Evolutionary conservation across 345 rosid species (phyloP).

Genomic region (Sisymbrium irio): DNA sequence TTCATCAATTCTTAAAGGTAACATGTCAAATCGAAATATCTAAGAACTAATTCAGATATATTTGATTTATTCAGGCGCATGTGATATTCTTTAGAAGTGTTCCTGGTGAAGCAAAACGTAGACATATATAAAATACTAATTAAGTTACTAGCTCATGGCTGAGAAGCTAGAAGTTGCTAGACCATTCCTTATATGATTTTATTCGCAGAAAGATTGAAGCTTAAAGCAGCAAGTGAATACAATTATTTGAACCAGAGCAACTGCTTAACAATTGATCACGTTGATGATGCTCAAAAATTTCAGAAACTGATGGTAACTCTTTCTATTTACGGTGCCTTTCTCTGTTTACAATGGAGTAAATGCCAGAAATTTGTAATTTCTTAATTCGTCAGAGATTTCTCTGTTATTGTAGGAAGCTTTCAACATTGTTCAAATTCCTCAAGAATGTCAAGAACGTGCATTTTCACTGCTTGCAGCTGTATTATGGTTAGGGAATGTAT

Average conservation of each 20-base stretch:
- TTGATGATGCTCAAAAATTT: slow-evolving; percentile 67
- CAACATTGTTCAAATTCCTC: slow-evolving; percentile 57
- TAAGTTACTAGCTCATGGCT: not conserved
- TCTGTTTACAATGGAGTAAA: not conserved
- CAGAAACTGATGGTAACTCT: slow-evolving; percentile 59
- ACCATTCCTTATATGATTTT: not conserved
- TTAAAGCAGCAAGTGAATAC: slow-evolving; percentile 71
- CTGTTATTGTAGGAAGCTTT: slow-evolving; percentile 58
- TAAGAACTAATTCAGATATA: not conserved
- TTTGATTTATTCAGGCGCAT: not conserved
- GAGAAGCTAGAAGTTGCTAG: not conserved
- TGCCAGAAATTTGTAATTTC: not conserved
- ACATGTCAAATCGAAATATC: not conserved
- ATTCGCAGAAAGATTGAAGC: slow-evolving; percentile 68
- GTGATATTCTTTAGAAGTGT: not conserved
- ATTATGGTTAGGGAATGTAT: slow-evolving; percentile 85
- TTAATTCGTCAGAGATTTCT: not conserved
- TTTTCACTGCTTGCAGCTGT: slow-evolving; percentile 78
- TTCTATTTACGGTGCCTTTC: not conserved
- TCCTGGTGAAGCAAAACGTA: not conserved
- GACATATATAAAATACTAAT: not conserved
- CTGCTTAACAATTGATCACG: slow-evolving; percentile 65
- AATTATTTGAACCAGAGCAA: slow-evolving; percentile 80
- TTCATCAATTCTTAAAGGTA: slow-evolving; percentile 79
- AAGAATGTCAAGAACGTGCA: slow-evolving; percentile 67